Conservation (phyloP, 176 grass and related monocot genomes). For the Bolboschoenus planiculmis region DNA sequence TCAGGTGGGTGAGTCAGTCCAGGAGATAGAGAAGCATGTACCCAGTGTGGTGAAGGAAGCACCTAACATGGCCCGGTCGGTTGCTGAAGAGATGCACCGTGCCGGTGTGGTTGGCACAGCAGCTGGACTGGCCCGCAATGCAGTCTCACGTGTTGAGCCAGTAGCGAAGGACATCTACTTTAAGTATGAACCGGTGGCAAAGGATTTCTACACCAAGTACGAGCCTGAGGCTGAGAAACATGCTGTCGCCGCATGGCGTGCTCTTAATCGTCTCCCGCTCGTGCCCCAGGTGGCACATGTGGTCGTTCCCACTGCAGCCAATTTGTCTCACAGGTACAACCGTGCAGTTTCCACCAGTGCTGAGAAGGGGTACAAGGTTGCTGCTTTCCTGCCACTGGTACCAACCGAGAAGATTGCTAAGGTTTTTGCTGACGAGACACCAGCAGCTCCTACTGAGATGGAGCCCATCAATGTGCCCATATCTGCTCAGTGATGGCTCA, state of each 20-base stretch:
- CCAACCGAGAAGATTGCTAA: constrained; percentile 52
- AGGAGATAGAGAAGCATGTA: constrained; percentile 56
- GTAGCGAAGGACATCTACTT: constrained; percentile 53
- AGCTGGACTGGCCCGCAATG: constrained; percentile 47
- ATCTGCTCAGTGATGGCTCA: constrained; percentile 6
- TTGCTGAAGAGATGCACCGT: constrained; percentile 50
- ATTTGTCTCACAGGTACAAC: constrained; percentile 67
- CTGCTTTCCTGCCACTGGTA: constrained; percentile 68
- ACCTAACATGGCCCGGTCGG: constrained; percentile 35
- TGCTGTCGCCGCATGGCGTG: constrained; percentile 52
- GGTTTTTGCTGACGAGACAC: constrained; percentile 34
- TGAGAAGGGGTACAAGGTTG: constrained; percentile 56
- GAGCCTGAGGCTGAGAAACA: constrained; percentile 62
- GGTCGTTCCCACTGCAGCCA: constrained; percentile 57
- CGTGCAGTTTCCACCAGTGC: constrained; percentile 34
- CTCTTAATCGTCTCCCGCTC: constrained; percentile 77
- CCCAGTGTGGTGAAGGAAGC: constrained; percentile 65
- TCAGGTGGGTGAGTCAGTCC: constrained; percentile 58
- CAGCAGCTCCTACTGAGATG: constrained; percentile 38
- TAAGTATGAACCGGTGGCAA: constrained; percentile 57
- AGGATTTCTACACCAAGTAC: constrained; percentile 58
- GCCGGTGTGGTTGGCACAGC: constrained; percentile 62
- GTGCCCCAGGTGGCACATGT: constrained; percentile 57
- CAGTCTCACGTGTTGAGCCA: constrained; percentile 35
- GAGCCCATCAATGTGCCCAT: constrained; percentile 55